phyloP scores from a whole-genome alignment of 2,329 filamentous ascomycete genomes.

The Monilinia laxa region DNA sequence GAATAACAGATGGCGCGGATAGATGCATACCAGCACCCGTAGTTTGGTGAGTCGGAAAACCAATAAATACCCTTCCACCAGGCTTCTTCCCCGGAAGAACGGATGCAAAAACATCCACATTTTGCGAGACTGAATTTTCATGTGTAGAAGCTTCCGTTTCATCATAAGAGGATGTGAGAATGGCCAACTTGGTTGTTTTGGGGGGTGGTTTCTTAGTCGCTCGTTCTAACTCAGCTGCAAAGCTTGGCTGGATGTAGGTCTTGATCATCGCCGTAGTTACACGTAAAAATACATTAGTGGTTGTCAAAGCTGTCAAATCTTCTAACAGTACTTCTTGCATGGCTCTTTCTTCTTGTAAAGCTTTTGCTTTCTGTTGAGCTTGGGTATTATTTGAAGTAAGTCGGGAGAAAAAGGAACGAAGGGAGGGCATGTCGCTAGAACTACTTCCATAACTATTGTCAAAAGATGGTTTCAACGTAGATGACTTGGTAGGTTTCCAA shows the following conservation, averaged over 20 bases:
- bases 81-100: constrained; percentile 83
- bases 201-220: constrained; percentile 97
- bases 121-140: constrained; percentile 51
- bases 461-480: constrained; percentile 35
- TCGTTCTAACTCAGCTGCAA: constrained; percentile 84
- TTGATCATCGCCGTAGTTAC: constrained; percentile 81
- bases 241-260: constrained; percentile 69
- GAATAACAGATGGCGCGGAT: constrained; percentile 92
- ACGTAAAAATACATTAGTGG: constrained; percentile 81
- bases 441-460: constrained; percentile 46
- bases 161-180: constrained; percentile 89
- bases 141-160: constrained; percentile 62
- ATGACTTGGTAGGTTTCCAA: constrained; percentile 65
- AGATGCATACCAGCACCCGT: constrained; percentile 93
- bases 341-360: constrained; percentile 60
- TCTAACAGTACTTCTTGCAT: constrained; percentile 64
- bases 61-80: constrained; percentile 88
- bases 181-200: constrained; percentile 79
- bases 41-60: constrained; percentile 95
- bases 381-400: constrained; percentile 61
- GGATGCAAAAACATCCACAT: constrained; percentile 80
- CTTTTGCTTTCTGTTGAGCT: constrained; percentile 52
- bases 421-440: constrained; percentile 56
- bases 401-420: constrained; percentile 78
- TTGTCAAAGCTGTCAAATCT: constrained; percentile 68